A percentile compares a stretch with the other conserved stretches of the same genome.
Evolutionary conservation across 2,329 filamentous ascomycete genomes (phyloP).

Genomic region (Hortaea werneckii): DNA sequence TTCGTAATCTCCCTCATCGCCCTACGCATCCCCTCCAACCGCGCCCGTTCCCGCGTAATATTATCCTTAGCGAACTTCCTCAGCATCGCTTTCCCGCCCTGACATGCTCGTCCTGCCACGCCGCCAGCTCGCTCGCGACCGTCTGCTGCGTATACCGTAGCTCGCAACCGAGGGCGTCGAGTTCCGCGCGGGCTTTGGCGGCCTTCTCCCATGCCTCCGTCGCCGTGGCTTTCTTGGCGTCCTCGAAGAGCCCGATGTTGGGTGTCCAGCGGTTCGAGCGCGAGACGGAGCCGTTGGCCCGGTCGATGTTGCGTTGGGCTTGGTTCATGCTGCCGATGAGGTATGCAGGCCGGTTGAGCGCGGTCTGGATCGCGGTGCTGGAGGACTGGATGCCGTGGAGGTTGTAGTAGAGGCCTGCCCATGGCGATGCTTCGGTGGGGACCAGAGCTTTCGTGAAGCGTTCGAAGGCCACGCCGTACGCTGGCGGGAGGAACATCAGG

Average conservation of each 20-base stretch:
- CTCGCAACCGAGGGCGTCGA: conserved; percentile 66
- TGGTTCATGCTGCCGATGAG: conserved; percentile 68
- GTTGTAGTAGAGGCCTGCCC: conserved; percentile 61
- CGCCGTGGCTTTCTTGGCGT: conserved; percentile 70
- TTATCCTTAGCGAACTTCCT: conserved; percentile 66
- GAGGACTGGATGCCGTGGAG: conserved; percentile 75
- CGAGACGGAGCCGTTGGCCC: conserved; percentile 63
- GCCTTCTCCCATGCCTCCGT: conserved; percentile 79
- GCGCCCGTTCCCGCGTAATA: conserved; percentile 68
- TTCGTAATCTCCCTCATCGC: conserved; percentile 51
- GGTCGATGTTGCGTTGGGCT: conserved; percentile 65
- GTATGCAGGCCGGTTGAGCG: conserved; percentile 67
- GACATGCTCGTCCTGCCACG: conserved; percentile 86
- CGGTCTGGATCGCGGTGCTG: conserved; percentile 67
- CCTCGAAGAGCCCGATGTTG: conserved; percentile 60
- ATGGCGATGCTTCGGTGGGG: conserved; percentile 63
- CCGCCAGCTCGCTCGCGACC: conserved; percentile 81
- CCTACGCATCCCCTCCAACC: conserved; percentile 69
- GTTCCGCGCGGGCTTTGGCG: conserved; percentile 57
- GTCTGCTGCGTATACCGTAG: conserved; percentile 87
- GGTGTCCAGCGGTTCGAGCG: conserved; percentile 72
- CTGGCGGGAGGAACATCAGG: conserved; percentile 55
- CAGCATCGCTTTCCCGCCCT: conserved; percentile 62
- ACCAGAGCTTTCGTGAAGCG: conserved; percentile 57
- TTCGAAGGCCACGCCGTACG: conserved; percentile 61